phyloP scores from a whole-genome alignment of 2,329 filamentous ascomycete genomes.

The Colletotrichum musae region DNA sequence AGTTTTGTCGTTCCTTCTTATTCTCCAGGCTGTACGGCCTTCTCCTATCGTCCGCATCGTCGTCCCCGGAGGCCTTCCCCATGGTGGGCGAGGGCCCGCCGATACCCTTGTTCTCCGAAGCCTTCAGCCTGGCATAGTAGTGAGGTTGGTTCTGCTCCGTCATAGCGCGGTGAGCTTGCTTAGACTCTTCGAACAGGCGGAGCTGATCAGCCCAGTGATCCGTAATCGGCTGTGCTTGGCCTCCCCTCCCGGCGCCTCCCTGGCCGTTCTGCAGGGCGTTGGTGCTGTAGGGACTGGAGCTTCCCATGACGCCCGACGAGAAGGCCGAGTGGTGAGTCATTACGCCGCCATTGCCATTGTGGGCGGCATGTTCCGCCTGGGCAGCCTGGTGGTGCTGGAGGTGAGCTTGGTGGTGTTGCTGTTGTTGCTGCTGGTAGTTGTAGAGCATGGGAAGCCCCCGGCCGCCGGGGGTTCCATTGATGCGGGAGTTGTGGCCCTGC shows the following conservation, averaged over 20 bases:
- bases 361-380: conserved; percentile 70
- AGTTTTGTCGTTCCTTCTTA: conserved; percentile 81
- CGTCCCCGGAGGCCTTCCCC: conserved; percentile 65
- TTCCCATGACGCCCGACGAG: conserved; percentile 75
- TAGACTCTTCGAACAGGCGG: conserved; percentile 83
- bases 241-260: conserved; percentile 60
- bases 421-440: conserved; percentile 75
- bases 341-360: conserved; percentile 68
- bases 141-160: conserved; percentile 75
- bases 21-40: conserved; percentile 77
- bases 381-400: conserved; percentile 74
- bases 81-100: conserved; percentile 66
- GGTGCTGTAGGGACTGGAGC: conserved; percentile 72
- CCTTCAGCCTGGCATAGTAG: conserved; percentile 81
- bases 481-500: conserved; percentile 81
- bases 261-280: conserved; percentile 72
- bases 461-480: conserved; percentile 78
- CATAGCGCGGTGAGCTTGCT: conserved; percentile 80
- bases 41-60: conserved; percentile 70
- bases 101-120: conserved; percentile 78
- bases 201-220: conserved; percentile 93
- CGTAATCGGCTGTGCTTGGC: conserved; percentile 67
- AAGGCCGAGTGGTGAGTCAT: conserved; percentile 73
- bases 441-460: conserved; percentile 76
- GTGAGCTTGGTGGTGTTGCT: conserved; percentile 75